phyloP scores from a whole-genome alignment of 2,329 filamentous ascomycete species.

The Moelleriella libera region DNA sequence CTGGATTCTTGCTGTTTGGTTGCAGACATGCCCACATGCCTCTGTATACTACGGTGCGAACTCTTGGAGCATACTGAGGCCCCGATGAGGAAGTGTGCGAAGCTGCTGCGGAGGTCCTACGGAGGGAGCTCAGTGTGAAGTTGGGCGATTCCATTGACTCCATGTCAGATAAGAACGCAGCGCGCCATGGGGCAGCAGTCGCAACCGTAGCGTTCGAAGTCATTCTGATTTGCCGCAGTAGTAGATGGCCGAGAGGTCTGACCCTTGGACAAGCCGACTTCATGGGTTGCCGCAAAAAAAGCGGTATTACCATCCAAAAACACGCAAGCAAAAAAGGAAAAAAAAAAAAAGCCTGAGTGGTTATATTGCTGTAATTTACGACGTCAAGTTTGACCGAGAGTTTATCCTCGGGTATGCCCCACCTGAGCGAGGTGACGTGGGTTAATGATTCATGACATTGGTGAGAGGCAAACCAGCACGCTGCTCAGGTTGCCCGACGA shows the following conservation, averaged over 20 bases:
- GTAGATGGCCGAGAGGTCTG: conserved; percentile 5
- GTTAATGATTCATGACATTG: neutral
- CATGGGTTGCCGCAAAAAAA: neutral
- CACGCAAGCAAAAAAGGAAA: neutral
- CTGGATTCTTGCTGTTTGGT: conserved; percentile 57
- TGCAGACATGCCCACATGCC: conserved; percentile 70
- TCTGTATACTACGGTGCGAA: conserved; percentile 70
- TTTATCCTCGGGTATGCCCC: neutral
- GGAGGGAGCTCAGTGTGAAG: conserved; percentile 38
- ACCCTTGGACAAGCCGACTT: neutral
- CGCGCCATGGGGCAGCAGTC: conserved; percentile 40
- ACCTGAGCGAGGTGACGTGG: neutral
- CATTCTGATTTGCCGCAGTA: conserved; percentile 9
- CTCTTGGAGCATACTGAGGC: conserved; percentile 37
- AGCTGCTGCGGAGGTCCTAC: conserved; percentile 13
- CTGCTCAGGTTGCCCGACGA: too few relatives aligned
- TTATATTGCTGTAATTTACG: neutral
- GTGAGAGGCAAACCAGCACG: too few relatives aligned
- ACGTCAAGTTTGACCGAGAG: neutral
- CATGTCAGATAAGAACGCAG: conserved; percentile 35
- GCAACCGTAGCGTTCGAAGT: conserved; percentile 2
- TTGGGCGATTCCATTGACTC: conserved; percentile 29
- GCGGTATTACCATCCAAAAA: neutral
- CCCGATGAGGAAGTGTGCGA: conserved; percentile 24
- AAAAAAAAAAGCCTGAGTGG: neutral